Evolutionary conservation across 2,329 filamentous ascomycete genomes (phyloP), one percentile per base, ranked within the genome.

Genomic region (Teratosphaeria gauchensis): DNA sequence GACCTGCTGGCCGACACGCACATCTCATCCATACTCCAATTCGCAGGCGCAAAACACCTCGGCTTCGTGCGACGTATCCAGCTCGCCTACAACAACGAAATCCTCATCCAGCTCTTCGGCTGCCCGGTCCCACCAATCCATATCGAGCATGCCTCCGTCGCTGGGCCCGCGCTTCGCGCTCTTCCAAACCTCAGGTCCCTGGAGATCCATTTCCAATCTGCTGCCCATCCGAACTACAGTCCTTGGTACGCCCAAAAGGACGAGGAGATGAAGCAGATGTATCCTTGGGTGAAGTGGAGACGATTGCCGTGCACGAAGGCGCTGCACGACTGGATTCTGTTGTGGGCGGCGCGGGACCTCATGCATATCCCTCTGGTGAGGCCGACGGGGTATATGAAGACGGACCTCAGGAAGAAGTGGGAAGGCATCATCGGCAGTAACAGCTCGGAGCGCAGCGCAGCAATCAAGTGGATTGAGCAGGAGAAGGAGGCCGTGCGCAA

Each of bases 251-350:
- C 53, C 28, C 28, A 33, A 8, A 16, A 16, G 38, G 11, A 33
- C n/a, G 4, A 35, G 1, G 35, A 42, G 11, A 12, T 42, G 12
- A 9, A 28, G 12, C 31, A 54, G n/a, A 16, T 16, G 51, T 42
- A 28, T 7, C 9, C 31, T 8, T 12, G 35, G 8, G 16, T 56
- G 7, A 51, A 54, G 19, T 54, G 56, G 35, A 1, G 51, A 9
- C 58, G 42, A 1, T 24, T 56, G 28, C 55, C 58, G 14, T 60
- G 58, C 53, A 52, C 31, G 56, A 57, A 56, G 21, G 38, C 35
- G 3, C 32, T 61, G 31, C 24, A 38, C 32, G 32, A 58, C 53
- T 53, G 35, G 31, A 58, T 61, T 33, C 14, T 61, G 16, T 16
- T 31, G 6, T 61, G 46, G 19, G 59, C 59, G 1, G 38, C 21